Conservation (phyloP, 139 green algal species). For the Auxenochlorella pyrenoidosa region DNA sequence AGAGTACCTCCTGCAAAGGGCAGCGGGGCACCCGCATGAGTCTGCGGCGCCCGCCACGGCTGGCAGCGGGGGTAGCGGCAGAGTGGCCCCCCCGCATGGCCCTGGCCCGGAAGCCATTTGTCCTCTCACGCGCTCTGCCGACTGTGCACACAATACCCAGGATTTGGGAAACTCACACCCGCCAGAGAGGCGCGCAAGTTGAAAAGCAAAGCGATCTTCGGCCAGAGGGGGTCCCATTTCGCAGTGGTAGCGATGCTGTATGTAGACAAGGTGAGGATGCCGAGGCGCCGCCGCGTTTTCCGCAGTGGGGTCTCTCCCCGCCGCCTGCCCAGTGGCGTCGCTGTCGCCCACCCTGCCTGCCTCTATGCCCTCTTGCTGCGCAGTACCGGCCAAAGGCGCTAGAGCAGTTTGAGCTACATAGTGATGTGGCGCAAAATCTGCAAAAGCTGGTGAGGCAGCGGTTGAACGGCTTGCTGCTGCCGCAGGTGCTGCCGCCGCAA, state of each 20-base stretch:
- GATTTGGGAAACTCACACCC: too few species aligned
- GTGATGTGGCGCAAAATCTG: conserved; percentile 80
- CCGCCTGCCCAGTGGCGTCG: background rate
- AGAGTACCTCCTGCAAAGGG: too few species aligned
- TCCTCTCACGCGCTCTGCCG: too few species aligned
- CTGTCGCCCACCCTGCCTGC: background rate
- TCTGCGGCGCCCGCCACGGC: too few species aligned
- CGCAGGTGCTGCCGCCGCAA: background rate
- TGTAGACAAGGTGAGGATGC: conserved; percentile 76
- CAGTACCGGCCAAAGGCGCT: conserved; percentile 90
- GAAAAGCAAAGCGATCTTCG: too few species aligned
- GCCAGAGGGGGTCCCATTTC: background rate
- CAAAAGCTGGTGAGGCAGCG: conserved; percentile 82
- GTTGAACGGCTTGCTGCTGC: background rate
- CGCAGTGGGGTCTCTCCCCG: too few species aligned
- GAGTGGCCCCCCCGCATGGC: too few species aligned
- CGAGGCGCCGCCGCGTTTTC: background rate
- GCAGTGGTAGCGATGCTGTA: conserved; percentile 68
- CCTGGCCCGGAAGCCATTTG: too few species aligned
- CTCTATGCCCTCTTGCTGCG: background rate
- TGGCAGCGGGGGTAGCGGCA: too few species aligned
- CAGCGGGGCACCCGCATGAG: too few species aligned
- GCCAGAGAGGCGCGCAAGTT: too few species aligned
- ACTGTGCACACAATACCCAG: too few species aligned
- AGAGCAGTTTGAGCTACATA: conserved; percentile 84